A percentile compares a stretch with the other conserved stretches of the same genome.
phyloP scores from a whole-genome alignment of 805 yeast species.

The Myxozyma melibiosi region DNA sequence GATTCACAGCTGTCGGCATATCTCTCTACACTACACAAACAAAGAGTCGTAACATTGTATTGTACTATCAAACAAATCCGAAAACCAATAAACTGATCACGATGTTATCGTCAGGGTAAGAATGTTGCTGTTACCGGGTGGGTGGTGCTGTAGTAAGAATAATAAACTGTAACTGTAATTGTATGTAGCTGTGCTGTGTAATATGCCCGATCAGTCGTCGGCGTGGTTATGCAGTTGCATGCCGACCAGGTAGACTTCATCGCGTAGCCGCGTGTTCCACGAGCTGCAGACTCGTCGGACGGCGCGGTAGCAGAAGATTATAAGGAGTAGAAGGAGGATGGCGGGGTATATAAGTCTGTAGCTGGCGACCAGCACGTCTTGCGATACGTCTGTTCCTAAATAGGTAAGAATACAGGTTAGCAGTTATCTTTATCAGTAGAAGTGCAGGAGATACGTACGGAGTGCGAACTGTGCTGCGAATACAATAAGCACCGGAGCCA shows the following conservation, averaged over 20 bases:
- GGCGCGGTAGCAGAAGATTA: not conserved
- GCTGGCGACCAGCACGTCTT: constrained; percentile 6
- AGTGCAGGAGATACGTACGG: constrained; percentile 1
- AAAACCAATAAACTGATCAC: too few species aligned
- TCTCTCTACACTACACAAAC: too few species aligned
- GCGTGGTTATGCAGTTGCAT: constrained; percentile 41
- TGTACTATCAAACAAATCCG: too few species aligned
- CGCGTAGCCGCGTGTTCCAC: constrained; percentile 38
- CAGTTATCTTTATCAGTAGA: not conserved
- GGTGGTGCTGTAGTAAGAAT: too few species aligned
- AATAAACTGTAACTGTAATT: too few species aligned
- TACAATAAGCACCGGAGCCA: constrained; percentile 20
- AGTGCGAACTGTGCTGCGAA: constrained; percentile 13
- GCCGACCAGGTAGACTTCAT: constrained; percentile 42
- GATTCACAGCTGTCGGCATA: too few species aligned
- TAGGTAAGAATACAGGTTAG: not conserved
- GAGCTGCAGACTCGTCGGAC: constrained; percentile 9
- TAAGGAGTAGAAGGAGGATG: constrained; percentile 7
- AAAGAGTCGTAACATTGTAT: too few species aligned
- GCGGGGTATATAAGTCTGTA: constrained; percentile 25
- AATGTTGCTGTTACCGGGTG: too few species aligned
- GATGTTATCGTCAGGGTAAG: too few species aligned
- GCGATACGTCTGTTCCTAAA: constrained; percentile 12
- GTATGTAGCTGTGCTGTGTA: too few species aligned
- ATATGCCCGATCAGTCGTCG: not conserved